phyloP scores from a whole-genome alignment of 2,329 filamentous ascomycete species.

The Gaeumannomyces tritici region DNA sequence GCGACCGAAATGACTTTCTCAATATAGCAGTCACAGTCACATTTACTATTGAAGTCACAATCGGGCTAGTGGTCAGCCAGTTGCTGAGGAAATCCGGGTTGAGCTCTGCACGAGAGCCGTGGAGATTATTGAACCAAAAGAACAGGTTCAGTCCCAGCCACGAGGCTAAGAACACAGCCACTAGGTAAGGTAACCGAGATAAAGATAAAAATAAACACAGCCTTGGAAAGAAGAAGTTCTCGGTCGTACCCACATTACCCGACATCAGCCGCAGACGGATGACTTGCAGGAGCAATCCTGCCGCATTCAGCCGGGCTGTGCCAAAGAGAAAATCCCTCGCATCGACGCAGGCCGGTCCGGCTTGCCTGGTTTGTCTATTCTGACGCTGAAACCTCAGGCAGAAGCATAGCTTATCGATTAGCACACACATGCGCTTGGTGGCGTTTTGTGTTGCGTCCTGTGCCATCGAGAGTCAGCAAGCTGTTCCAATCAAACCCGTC shows the following conservation, averaged over 20 bases:
- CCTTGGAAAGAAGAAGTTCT: neutral
- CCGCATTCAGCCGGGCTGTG: neutral
- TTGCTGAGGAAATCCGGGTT: neutral
- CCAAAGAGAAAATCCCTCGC: neutral
- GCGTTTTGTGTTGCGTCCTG: neutral
- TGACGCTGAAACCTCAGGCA: neutral
- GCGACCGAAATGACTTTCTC: no score
- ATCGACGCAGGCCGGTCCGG: neutral
- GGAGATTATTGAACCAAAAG: neutral
- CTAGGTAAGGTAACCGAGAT: no score
- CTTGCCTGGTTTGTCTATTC: neutral
- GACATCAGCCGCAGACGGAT: neutral
- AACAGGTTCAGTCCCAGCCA: neutral
- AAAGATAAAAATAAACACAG: neutral
- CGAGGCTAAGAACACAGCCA: no score
- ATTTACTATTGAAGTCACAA: neutral
- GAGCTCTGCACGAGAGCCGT: neutral
- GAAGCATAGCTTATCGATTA: neutral
- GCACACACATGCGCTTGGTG: neutral
- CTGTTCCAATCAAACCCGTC: neutral
- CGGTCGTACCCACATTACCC: neutral
- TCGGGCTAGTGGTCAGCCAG: neutral
- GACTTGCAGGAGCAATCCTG: neutral
- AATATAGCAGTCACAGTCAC: no score
- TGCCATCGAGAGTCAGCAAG: neutral